phyloP scores from a whole-genome alignment of 306 rosid genomes.

The Quillaja saponaria region DNA sequence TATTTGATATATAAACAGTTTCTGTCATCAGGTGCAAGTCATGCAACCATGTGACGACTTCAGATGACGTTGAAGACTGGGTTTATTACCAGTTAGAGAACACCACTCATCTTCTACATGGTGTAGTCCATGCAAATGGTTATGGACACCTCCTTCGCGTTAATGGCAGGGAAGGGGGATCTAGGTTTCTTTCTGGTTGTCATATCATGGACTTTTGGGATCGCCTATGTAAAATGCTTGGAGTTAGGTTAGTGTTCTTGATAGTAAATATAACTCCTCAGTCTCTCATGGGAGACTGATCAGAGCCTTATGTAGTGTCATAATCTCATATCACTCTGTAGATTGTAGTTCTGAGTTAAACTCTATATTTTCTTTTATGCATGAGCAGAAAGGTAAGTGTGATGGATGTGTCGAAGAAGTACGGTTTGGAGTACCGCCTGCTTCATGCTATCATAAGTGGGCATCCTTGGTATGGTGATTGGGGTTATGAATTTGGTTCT shows the following conservation, averaged over 20 bases:
- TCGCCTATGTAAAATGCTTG: constrained; percentile 81
- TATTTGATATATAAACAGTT: too few relatives aligned
- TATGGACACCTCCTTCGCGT: constrained; percentile 95
- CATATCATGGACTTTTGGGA: constrained; percentile 97
- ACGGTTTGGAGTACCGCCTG: constrained; percentile 82
- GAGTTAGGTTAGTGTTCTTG: constrained; percentile 67
- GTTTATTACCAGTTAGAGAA: constrained; percentile 85
- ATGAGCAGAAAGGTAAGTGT: constrained; percentile 76
- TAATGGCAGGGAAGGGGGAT: constrained; percentile 97
- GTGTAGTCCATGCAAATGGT: constrained; percentile 93
- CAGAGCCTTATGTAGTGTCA: too few relatives aligned
- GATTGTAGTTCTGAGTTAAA: too few relatives aligned
- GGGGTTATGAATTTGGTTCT: constrained; percentile 94
- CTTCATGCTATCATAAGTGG: constrained; percentile 80
- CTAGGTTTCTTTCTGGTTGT: constrained; percentile 75
- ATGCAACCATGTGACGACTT: constrained; percentile 82
- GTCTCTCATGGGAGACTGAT: too few relatives aligned
- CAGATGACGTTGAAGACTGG: constrained; percentile 93
- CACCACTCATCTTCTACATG: constrained; percentile 86
- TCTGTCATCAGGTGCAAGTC: constrained; percentile 78
- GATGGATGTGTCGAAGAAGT: constrained; percentile 98
- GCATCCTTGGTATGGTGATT: constrained; percentile 88
- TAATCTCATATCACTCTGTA: too few relatives aligned
- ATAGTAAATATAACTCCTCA: background rate
- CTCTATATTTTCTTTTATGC: constrained; percentile 12